phyloP scores from a whole-genome alignment of 106 monocot species.

The Cymbidium sinense region DNA sequence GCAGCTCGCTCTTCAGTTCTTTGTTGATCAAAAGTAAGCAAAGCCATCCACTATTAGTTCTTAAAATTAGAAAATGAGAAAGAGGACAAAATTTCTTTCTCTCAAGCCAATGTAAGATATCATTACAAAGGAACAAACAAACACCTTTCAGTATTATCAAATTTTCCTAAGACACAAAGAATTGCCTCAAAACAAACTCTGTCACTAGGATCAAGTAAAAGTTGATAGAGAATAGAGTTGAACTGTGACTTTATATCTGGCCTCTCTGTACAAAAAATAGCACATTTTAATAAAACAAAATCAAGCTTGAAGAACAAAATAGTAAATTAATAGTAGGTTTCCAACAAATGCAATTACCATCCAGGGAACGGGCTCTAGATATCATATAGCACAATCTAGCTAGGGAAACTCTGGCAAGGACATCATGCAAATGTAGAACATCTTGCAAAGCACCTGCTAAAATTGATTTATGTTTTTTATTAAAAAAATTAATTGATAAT shows the following conservation, averaged over 20 bases:
- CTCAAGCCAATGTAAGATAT: background rate
- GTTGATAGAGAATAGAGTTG: conserved; percentile 82
- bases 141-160: conserved; percentile 86
- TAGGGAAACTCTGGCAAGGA: conserved; percentile 95
- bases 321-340: background rate
- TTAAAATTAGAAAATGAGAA: conserved; percentile 4
- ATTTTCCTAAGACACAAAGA: conserved; percentile 90
- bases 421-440: conserved; percentile 98
- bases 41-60: background rate
- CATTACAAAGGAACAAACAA: background rate
- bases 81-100: background rate
- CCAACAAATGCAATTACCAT: conserved; percentile 43
- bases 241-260: conserved; percentile 89
- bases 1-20: conserved; percentile 97
- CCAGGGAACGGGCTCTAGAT: conserved; percentile 85
- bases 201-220: conserved; percentile 96
- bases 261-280: conserved; percentile 54
- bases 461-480: background rate
- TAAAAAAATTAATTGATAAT: background rate
- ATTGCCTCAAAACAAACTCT: conserved; percentile 99
- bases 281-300: background rate
- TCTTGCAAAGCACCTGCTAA: conserved; percentile 94
- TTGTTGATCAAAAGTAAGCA: conserved; percentile 11
- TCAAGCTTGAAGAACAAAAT: background rate
- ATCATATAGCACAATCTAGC: conserved; percentile 87